phyloP scores from a whole-genome alignment of 1,139 yeast species.

The Nakaseomyces glabratus region DNA sequence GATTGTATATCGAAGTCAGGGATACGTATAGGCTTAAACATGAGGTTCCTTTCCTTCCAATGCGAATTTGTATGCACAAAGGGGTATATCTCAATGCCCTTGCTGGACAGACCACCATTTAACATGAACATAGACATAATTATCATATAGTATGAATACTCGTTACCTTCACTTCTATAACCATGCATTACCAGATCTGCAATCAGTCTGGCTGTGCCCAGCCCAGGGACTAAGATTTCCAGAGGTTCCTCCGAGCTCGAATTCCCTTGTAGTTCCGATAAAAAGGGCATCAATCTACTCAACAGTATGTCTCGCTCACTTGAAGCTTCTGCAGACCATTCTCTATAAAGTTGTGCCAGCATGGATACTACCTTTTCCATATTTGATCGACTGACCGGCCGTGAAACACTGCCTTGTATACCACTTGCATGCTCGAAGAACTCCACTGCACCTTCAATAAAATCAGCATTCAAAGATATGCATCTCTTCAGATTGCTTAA shows the following conservation, averaged over 20 bases:
- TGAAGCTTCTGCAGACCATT: constrained; percentile 63
- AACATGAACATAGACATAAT: constrained; percentile 56
- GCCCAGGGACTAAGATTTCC: constrained; percentile 68
- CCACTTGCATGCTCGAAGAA: constrained; percentile 50
- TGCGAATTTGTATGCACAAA: constrained; percentile 47
- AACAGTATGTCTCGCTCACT: constrained; percentile 44
- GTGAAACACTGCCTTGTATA: constrained; percentile 33
- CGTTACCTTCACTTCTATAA: constrained; percentile 76
- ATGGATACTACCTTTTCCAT: constrained; percentile 55
- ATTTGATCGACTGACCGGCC: constrained; percentile 46
- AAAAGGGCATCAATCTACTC: constrained; percentile 39
- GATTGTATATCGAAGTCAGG: constrained; percentile 45
- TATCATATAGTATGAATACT: constrained; percentile 74
- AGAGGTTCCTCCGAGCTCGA: constrained; percentile 14
- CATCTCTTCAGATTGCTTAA: constrained; percentile 39
- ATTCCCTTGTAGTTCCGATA: constrained; percentile 33
- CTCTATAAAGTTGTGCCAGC: constrained; percentile 58
- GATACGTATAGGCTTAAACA: constrained; percentile 41
- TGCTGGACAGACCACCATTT: constrained; percentile 40
- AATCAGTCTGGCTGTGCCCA: constrained; percentile 76
- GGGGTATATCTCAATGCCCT: constrained; percentile 42
- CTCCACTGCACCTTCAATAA: constrained; percentile 40
- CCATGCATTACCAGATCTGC: constrained; percentile 61
- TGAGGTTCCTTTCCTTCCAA: constrained; percentile 37
- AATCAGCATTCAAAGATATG: constrained; percentile 42